Base-by-base conservation (phyloP, 805 yeast genomes). In the Hanseniaspora guilliermondii region DNA sequence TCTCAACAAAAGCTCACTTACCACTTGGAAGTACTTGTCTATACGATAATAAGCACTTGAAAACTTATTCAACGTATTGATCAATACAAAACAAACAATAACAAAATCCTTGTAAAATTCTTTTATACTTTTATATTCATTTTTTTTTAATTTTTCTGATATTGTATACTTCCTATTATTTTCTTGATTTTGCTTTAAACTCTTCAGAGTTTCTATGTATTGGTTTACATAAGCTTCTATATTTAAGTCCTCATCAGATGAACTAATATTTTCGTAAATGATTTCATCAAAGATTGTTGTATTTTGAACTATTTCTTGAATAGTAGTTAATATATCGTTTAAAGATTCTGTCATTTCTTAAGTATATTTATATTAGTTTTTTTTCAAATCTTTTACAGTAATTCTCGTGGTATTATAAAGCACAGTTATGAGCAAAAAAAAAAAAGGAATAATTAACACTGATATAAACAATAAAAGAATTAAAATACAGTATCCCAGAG, bases 81-180 rank as follows among this genome's bases (percentile, higher is more conserved):
- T 71, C 36, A 71, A 66, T n/a, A 72, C 61, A 12, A 77, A 72
- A 37, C 80, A 69, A 0, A 81, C 77, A 17, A 82, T 66, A 56
- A 75, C 81, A 45, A 85, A 62, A 64, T 85, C 95, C 61, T 85
- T 91, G 60, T 72, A 84, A 12, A 85, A 61, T 9, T 64, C 56
- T n/a, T 59, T 59, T 6, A 59, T 63, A 1, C 65, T 56, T 4
- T 57, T 62, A 61, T 83, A 83, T 17, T 67, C 62, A 1, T 63
- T 62, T 0, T 64, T 58, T 0, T 65, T 65, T 58, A 72, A 69
- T 59, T 76, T 77, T 4, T 69, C 65, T 0, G 60, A 30, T n/a
- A 83, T 70, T 0, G 78, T 72, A 0, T 76, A 73, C 3, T 63
- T 62, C 24, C 57, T 40, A 9, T 58, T 58, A 4, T 56, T 30